Conservation (phyloP, 352 stramenopile species). For the Globisporangium nunn region DNA sequence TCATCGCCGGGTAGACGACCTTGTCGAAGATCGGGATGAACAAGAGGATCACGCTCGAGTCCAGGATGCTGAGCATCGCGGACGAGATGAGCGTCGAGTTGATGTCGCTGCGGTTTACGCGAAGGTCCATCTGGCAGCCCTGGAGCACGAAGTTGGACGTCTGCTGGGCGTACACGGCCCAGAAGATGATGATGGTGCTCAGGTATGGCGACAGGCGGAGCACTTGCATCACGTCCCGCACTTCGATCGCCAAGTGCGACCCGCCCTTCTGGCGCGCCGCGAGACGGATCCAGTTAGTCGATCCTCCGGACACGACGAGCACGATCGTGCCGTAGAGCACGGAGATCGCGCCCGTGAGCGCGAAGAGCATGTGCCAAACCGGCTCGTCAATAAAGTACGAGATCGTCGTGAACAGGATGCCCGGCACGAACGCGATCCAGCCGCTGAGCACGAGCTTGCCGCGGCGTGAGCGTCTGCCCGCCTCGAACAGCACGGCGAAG, state of each 20-base stretch:
- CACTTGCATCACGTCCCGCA: slow-evolving; percentile 73
- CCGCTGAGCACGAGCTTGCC: slow-evolving; percentile 76
- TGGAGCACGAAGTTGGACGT: slow-evolving; percentile 82
- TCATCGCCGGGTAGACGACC: slow-evolving; percentile 73
- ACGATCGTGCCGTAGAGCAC: slow-evolving; percentile 70
- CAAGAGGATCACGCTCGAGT: slow-evolving; percentile 85
- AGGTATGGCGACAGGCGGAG: slow-evolving; percentile 75
- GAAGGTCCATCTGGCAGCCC: slow-evolving; percentile 89
- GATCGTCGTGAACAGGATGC: slow-evolving; percentile 67
- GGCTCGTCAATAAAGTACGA: slow-evolving; percentile 76
- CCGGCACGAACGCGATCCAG: slow-evolving; percentile 55
- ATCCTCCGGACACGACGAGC: slow-evolving; percentile 50
- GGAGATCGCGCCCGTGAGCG: slow-evolving; percentile 36
- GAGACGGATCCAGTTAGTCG: slow-evolving; percentile 52
- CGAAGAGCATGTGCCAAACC: slow-evolving; percentile 48
- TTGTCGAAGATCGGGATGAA: slow-evolving; percentile 88
- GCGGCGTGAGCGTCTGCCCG: slow-evolving; percentile 36
- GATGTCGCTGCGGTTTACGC: slow-evolving; percentile 27
- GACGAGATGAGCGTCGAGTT: slow-evolving; percentile 65
- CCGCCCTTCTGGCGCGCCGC: slow-evolving; percentile 46
- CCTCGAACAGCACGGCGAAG: slow-evolving; percentile 59
- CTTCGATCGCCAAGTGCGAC: slow-evolving; percentile 43
- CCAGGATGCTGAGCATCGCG: slow-evolving; percentile 82
- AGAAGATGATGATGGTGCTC: slow-evolving; percentile 83
- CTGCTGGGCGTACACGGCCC: slow-evolving; percentile 80